phyloP scores from a whole-genome alignment of 2,329 filamentous ascomycete species.

The Fusarium protoensiforme region DNA sequence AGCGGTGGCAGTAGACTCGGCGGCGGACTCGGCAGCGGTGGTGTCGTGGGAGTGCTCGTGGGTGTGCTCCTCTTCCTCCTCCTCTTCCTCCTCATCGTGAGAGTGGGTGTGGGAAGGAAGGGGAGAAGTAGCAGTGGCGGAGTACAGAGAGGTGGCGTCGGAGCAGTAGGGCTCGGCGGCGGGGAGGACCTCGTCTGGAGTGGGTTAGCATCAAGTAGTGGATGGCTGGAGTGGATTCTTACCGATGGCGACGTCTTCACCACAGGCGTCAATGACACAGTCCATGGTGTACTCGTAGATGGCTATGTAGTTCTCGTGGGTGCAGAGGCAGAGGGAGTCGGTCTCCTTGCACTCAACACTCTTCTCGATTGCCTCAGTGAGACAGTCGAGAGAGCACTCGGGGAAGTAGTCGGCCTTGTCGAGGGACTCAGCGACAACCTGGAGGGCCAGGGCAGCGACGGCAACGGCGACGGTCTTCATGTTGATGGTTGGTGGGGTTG shows the following conservation, averaged over 20 bases:
- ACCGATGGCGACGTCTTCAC: background rate
- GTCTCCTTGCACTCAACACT: background rate
- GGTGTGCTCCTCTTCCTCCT: background rate
- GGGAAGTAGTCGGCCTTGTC: conserved; percentile 7
- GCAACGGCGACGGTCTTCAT: conserved; percentile 3
- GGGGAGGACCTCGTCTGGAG: background rate
- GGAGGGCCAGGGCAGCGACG: background rate
- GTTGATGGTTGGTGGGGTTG: background rate
- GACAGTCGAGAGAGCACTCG: conserved; percentile 2
- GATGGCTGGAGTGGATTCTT: background rate
- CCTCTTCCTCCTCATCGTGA: background rate
- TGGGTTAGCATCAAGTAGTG: background rate
- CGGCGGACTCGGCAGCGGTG: background rate
- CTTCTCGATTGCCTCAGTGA: background rate
- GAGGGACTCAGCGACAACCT: background rate
- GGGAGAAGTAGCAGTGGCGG: background rate
- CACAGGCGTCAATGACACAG: conserved; percentile 2
- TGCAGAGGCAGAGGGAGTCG: conserved; percentile 1
- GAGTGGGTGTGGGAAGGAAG: background rate
- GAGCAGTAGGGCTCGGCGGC: background rate
- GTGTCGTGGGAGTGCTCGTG: background rate
- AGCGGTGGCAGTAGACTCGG: background rate
- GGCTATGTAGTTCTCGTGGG: conserved; percentile 2
- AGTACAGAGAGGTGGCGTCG: background rate
- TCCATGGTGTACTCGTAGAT: conserved; percentile 5